Percentiles rank a stretch among this genome's conserved stretches.
phyloP scores from a whole-genome alignment of 257 asterid genomes.

The Primulina eburnea region DNA sequence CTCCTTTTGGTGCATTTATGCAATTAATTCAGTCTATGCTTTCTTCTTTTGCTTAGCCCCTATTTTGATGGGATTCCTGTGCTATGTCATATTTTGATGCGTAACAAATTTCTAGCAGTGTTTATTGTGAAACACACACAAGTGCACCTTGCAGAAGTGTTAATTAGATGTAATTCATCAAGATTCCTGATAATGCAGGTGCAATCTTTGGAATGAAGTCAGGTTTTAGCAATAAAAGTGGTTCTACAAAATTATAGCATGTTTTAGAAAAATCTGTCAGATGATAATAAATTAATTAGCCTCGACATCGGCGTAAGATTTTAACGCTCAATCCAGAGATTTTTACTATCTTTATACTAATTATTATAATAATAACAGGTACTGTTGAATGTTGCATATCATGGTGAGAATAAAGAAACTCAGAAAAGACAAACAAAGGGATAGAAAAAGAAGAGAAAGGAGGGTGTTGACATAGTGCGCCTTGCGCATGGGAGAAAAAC shows the following conservation, averaged over 20 bases:
- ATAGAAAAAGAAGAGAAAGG: background rate
- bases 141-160: background rate
- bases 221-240: background rate
- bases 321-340: background rate
- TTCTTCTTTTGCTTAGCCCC: background rate
- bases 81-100: background rate
- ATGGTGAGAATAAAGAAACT: background rate
- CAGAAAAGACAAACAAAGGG: background rate
- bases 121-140: background rate
- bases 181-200: background rate
- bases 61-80: background rate
- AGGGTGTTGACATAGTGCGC: background rate
- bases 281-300: too few species aligned
- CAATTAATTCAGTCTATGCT: background rate
- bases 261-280: background rate
- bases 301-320: background rate
- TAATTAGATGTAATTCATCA: too few species aligned
- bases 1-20: background rate
- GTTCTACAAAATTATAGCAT: background rate
- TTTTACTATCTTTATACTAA: background rate
- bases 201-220: background rate
- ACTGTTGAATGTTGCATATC: background rate
- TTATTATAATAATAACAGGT: too few species aligned
- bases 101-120: background rate
- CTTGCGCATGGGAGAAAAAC: background rate